Evolutionary conservation across 257 asterid genomes (phyloP).

Genomic region (Nicotiana tabacum): DNA sequence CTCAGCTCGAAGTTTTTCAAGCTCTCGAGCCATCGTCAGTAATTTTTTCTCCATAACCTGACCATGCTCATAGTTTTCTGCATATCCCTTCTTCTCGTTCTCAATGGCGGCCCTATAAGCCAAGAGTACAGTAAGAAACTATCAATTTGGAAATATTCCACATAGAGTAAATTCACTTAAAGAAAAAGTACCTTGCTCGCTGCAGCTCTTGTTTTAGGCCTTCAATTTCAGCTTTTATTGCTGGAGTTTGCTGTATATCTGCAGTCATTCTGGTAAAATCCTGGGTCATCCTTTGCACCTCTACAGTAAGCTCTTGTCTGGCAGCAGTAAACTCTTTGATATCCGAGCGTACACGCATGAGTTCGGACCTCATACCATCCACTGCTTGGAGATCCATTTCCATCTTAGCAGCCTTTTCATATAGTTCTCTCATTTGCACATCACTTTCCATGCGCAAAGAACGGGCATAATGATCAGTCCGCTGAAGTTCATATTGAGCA

Average conservation of each 20-base stretch:
- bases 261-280: slow-evolving; percentile 73
- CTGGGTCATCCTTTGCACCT: slow-evolving; percentile 79
- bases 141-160: slow-evolving; percentile 4
- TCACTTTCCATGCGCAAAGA: slow-evolving; percentile 66
- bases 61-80: slow-evolving; percentile 91
- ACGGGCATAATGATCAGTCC: slow-evolving; percentile 74
- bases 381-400: slow-evolving; percentile 67
- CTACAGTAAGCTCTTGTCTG: slow-evolving; percentile 69
- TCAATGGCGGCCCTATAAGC: slow-evolving; percentile 75
- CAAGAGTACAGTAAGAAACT: neutral
- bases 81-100: slow-evolving; percentile 83
- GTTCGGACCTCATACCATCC: slow-evolving; percentile 77
- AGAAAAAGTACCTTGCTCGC: slow-evolving; percentile 55
- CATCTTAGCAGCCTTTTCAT: slow-evolving; percentile 71
- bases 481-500: slow-evolving; percentile 69
- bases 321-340: slow-evolving; percentile 71
- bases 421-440: slow-evolving; percentile 58
- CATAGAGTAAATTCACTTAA: neutral
- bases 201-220: slow-evolving; percentile 65
- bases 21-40: slow-evolving; percentile 75
- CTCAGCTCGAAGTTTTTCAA: slow-evolving; percentile 95
- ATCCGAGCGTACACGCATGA: slow-evolving; percentile 70
- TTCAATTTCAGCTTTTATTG: slow-evolving; percentile 66
- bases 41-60: slow-evolving; percentile 84
- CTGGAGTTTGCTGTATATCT: slow-evolving; percentile 78